Evolutionary conservation across 768 basidiomycete species (phyloP).

Genomic region (Trametes maxima): DNA sequence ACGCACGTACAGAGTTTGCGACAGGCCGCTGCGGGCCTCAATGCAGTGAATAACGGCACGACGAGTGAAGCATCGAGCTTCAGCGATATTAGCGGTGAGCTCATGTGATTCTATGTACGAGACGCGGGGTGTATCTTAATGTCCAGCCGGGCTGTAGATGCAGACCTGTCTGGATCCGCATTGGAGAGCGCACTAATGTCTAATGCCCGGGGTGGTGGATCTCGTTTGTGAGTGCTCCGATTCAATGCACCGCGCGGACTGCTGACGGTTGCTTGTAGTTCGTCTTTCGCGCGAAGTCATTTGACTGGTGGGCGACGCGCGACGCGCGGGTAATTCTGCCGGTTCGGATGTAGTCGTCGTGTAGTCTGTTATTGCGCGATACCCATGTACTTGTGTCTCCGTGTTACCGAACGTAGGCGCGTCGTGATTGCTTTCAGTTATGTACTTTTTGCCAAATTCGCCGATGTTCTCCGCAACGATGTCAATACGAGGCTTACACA

Average conservation of each 20-base stretch:
- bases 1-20: conserved; percentile 23
- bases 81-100: conserved; percentile 81
- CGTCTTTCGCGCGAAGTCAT: conserved; percentile 29
- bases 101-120: neutral
- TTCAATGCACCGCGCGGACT: neutral
- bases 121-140: neutral
- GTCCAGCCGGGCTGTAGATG: conserved; percentile 44
- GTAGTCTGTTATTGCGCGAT: too few relatives aligned
- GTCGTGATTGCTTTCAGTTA: neutral
- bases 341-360: neutral
- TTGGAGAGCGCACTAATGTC: conserved; percentile 81
- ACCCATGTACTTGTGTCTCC: neutral
- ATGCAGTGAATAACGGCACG: conserved; percentile 63
- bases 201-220: conserved; percentile 66
- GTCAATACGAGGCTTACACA: too few relatives aligned
- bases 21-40: conserved; percentile 27
- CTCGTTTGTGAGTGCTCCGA: conserved; percentile 61
- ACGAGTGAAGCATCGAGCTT: conserved; percentile 80
- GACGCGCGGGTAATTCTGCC: conserved; percentile 14
- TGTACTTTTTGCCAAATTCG: neutral
- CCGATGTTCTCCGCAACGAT: neutral
- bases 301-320: conserved; percentile 13
- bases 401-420: neutral
- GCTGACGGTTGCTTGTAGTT: conserved; percentile 19
- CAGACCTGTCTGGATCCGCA: conserved; percentile 76